Evolutionary conservation across 345 rosid species (phyloP).

Genomic region (Brassica juncea): DNA sequence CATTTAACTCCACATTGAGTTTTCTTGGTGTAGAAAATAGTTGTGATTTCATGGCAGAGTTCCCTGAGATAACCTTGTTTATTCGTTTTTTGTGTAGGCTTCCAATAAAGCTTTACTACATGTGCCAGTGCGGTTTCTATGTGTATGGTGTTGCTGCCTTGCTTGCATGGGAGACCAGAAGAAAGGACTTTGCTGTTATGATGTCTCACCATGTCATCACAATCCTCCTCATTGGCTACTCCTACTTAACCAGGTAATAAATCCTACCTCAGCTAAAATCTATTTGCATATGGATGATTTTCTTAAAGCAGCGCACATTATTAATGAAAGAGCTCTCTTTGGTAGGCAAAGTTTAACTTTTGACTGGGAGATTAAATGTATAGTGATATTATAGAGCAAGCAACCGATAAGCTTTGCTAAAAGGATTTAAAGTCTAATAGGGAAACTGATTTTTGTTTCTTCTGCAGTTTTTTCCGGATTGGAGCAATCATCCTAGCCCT

Average conservation of each 20-base stretch:
- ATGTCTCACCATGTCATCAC: slow-evolving; percentile 99
- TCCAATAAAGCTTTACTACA: slow-evolving; percentile 66
- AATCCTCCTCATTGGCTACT: slow-evolving; percentile 72
- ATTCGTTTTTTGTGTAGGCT: slow-evolving; percentile 51
- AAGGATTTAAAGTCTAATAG: background rate
- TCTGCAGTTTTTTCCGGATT: slow-evolving; percentile 74
- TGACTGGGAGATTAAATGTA: slow-evolving; percentile 2
- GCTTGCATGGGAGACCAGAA: slow-evolving; percentile 89
- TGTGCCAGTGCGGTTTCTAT: slow-evolving; percentile 97
- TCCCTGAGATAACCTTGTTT: slow-evolving; percentile 18
- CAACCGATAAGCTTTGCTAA: background rate
- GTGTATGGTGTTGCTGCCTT: slow-evolving; percentile 80
- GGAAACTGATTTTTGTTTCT: background rate
- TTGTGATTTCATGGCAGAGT: background rate
- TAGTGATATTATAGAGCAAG: background rate
- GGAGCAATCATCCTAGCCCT: slow-evolving; percentile 84
- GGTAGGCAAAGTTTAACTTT: background rate
- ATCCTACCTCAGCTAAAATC: background rate
- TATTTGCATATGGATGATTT: background rate
- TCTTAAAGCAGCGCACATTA: background rate
- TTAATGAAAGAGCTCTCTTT: background rate
- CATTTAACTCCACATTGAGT: background rate
- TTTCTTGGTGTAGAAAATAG: background rate
- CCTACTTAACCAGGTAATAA: slow-evolving; percentile 72
- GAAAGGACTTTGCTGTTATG: slow-evolving; percentile 97